Evolutionary conservation across 2,329 filamentous ascomycete genomes (phyloP).

Genomic region (Paecilomyces fulvus): DNA sequence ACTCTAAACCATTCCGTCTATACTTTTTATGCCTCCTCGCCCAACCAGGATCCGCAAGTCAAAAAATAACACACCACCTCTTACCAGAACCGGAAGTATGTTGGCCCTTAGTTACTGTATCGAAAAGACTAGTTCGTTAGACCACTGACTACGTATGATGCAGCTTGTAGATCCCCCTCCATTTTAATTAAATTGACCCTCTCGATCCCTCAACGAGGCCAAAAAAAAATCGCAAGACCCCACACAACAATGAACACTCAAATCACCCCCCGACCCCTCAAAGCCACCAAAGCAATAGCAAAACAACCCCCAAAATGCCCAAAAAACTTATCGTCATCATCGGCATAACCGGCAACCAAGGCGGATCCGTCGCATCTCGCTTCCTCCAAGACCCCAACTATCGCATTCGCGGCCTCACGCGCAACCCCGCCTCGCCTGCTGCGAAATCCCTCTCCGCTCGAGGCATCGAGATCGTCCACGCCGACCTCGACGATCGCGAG

Average conservation of each 20-base stretch:
- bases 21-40: not conserved
- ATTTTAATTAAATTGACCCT: not conserved
- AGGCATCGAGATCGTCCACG: conserved; percentile 21
- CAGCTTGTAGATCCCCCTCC: not conserved
- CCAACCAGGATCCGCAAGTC: not conserved
- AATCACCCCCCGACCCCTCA: not conserved
- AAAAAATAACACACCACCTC: not conserved
- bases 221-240: not conserved
- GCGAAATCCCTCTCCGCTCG: conserved; percentile 12
- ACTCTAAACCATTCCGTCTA: not conserved
- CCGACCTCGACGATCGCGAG: conserved; percentile 15
- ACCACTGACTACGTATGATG: not conserved
- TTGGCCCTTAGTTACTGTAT: not conserved
- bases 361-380: conserved; percentile 13
- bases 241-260: not conserved
- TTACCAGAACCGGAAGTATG: not conserved
- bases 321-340: conserved; percentile 5
- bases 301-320: not conserved
- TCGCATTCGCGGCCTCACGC: conserved; percentile 21
- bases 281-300: not conserved
- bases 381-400: conserved; percentile 18
- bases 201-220: no score
- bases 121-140: not conserved
- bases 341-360: conserved; percentile 15
- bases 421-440: conserved; percentile 13